Conservation (phyloP, 2,329 filamentous ascomycete species). For the Xylaria sp. region DNA sequence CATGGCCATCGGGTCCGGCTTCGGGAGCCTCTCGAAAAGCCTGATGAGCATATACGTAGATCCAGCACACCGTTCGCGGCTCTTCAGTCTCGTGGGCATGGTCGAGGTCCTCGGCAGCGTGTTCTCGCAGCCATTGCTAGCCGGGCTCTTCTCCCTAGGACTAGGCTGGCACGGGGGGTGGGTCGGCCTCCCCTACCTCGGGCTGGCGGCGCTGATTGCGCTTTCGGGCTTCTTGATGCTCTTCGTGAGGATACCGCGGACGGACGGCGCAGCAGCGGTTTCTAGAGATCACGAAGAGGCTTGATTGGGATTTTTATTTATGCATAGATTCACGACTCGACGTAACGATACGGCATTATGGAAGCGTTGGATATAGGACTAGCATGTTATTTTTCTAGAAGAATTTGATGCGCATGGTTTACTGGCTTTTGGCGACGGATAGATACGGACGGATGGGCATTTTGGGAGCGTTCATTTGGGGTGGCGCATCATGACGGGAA, state of each 20-base stretch:
- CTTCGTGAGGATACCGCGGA: slow-evolving; percentile 43
- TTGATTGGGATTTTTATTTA: neutral
- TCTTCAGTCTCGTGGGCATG: slow-evolving; percentile 50
- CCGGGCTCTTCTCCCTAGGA: slow-evolving; percentile 48
- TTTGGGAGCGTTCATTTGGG: slow-evolving; percentile 10
- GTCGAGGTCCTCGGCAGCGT: slow-evolving; percentile 47
- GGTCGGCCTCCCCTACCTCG: slow-evolving; percentile 50
- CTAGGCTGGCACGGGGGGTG: slow-evolving; percentile 46
- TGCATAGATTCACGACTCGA: neutral
- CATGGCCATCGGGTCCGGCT: slow-evolving; percentile 48
- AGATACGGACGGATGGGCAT: slow-evolving; percentile 4
- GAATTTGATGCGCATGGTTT: neutral
- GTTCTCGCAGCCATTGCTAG: slow-evolving; percentile 48
- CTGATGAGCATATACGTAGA: slow-evolving; percentile 50
- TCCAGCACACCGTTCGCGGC: slow-evolving; percentile 47
- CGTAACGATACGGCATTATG: neutral
- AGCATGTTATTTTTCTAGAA: slow-evolving; percentile 1
- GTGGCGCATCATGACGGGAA: neutral
- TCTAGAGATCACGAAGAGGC: slow-evolving; percentile 24
- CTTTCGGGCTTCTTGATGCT: slow-evolving; percentile 37
- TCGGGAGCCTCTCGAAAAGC: slow-evolving; percentile 45
- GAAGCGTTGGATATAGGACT: slow-evolving; percentile 11
- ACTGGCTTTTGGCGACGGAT: neutral
- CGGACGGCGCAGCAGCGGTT: neutral
- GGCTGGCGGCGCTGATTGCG: slow-evolving; percentile 40